Evolutionary conservation across 768 basidiomycete species (phyloP).

Genomic region (Lactifluus hygrophoroides): DNA sequence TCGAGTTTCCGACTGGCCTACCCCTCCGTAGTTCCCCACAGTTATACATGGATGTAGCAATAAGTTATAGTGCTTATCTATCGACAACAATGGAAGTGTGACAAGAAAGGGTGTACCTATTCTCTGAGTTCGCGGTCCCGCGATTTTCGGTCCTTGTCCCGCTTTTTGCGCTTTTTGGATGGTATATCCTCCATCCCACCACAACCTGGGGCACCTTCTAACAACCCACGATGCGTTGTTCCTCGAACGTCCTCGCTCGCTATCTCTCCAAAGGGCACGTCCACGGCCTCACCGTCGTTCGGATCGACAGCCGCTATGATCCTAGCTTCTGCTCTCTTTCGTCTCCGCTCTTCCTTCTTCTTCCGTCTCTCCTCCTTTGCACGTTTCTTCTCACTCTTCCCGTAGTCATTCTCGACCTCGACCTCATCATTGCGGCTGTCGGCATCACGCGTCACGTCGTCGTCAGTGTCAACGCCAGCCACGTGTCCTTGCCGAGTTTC

Average conservation of each 20-base stretch:
- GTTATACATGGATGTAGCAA: not conserved
- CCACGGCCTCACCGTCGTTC: not conserved
- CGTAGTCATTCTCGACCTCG: constrained; percentile 18
- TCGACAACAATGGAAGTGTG: not conserved
- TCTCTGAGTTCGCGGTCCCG: not conserved
- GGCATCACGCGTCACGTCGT: not conserved
- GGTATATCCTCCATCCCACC: not conserved
- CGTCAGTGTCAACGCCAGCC: constrained; percentile 1
- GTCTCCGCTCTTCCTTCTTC: constrained; percentile 30
- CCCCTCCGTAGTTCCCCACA: too few species aligned
- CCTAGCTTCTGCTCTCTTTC: constrained; percentile 20
- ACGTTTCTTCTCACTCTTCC: constrained; percentile 19
- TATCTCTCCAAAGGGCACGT: not conserved
- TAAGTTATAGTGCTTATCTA: constrained; percentile 11
- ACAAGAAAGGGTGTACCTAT: not conserved
- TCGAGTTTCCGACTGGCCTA: too few species aligned
- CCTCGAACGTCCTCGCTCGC: constrained; percentile 22
- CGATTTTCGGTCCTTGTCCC: not conserved
- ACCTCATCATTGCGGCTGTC: too few species aligned
- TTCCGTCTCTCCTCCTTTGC: constrained; percentile 22
- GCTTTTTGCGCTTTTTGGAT: not conserved
- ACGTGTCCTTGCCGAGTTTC: not conserved
- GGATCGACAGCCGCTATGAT: not conserved
- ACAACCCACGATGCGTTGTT: constrained; percentile 28
- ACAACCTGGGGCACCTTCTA: not conserved